These are phyloP conservation scores for Alnus rubra DNA, from an alignment of 306 rosid species.

Conservation along the genomic window DNA sequence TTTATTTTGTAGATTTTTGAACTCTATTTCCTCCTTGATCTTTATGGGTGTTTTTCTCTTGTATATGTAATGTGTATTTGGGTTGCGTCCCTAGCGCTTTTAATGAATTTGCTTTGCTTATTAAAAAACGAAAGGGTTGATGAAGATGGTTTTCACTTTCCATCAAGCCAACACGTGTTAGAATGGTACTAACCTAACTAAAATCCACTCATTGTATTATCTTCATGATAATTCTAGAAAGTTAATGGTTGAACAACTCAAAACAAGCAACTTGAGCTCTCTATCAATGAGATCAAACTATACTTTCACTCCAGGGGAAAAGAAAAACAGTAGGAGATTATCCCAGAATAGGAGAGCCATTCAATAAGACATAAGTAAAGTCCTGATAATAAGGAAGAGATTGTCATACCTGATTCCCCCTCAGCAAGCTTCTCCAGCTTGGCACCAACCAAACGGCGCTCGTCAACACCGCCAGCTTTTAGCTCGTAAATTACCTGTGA, in stretches of 20 bases:
- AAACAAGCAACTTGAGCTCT: not conserved
- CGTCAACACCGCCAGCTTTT: slow-evolving; percentile 97
- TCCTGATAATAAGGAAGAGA: not conserved
- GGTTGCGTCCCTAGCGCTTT: no score
- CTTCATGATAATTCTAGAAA: not conserved
- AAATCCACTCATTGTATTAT: not conserved
- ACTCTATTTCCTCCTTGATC: no score
- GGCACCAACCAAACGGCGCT: slow-evolving; percentile 93
- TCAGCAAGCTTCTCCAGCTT: slow-evolving; percentile 99
- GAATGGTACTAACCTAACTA: not conserved
- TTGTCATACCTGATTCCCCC: slow-evolving; percentile 78
- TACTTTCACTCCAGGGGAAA: not conserved
- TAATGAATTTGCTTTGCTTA: no score
- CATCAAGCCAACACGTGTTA: not conserved
- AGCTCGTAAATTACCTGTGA: slow-evolving; percentile 85
- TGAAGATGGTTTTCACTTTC: not conserved
- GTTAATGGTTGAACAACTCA: not conserved
- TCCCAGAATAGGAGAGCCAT: not conserved
- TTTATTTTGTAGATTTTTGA: no score
- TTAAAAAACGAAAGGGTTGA: no score
- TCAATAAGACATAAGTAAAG: not conserved
- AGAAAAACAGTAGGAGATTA: not conserved
- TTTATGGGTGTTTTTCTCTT: no score
- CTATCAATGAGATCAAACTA: not conserved
- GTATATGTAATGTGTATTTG: no score